These are phyloP conservation scores for Thermochaetoides thermophila DNA, from an alignment of 495 filamentous ascomycete genomes.

Conservation along the genomic window DNA sequence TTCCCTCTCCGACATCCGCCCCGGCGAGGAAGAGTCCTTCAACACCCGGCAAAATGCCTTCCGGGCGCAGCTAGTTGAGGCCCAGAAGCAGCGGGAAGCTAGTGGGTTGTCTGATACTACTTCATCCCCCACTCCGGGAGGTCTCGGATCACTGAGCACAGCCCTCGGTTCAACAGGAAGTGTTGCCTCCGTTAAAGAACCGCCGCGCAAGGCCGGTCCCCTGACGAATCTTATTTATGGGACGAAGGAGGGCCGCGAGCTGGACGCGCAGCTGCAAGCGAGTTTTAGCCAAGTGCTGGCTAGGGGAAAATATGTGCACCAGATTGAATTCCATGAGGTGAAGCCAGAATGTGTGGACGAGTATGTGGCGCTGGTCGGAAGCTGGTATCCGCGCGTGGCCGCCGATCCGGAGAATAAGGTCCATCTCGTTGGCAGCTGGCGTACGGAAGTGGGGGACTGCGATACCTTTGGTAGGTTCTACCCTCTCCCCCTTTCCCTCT, in stretches of 20 bases:
- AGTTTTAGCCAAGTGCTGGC: conserved; percentile 89
- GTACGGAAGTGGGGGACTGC: conserved; percentile 94
- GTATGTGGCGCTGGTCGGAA: conserved; percentile 81
- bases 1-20: conserved; percentile 70
- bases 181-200: conserved; percentile 24
- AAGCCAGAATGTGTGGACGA: conserved; percentile 92
- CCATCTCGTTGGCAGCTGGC: conserved; percentile 93
- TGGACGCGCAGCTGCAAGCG: conserved; percentile 88
- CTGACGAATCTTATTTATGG: conserved; percentile 76
- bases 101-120: conserved; percentile 47
- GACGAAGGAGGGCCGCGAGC: conserved; percentile 79
- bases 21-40: conserved; percentile 51
- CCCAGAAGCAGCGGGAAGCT: conserved; percentile 68
- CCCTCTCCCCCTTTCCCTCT: not conserved
- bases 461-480: conserved; percentile 79
- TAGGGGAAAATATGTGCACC: conserved; percentile 94
- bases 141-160: conserved; percentile 53
- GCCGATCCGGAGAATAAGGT: conserved; percentile 71
- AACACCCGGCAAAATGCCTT: conserved; percentile 71
- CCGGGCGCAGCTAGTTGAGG: conserved; percentile 63
- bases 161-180: conserved; percentile 30
- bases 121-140: conserved; percentile 20
- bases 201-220: conserved; percentile 35
- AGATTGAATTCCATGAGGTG: conserved; percentile 92
- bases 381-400: conserved; percentile 84